Percentiles rank a stretch among this genome's conserved stretches.
Conservation (phyloP, 495 filamentous ascomycete species). For the Tuber calosporum region DNA sequence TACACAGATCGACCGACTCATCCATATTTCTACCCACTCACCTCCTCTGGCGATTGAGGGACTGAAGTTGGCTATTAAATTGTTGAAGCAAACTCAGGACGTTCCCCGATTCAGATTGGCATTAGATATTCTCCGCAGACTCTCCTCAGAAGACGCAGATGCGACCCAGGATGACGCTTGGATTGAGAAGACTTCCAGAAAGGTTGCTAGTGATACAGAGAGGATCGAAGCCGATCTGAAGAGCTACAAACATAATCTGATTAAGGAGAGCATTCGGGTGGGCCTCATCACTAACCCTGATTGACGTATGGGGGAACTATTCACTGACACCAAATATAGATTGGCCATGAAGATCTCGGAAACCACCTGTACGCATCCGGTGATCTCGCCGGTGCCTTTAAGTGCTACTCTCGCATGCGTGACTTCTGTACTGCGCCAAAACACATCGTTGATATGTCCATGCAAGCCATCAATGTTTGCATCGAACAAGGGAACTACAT, state of each 20-base stretch:
- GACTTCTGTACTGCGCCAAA: constrained; percentile 64
- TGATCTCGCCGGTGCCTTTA: constrained; percentile 55
- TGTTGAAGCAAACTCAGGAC: constrained; percentile 74
- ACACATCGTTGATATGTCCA: constrained; percentile 64
- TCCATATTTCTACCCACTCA: constrained; percentile 71
- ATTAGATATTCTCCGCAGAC: constrained; percentile 55
- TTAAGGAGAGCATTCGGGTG: constrained; percentile 95
- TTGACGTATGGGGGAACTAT: background rate
- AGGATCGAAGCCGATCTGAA: constrained; percentile 75
- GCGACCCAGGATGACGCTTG: constrained; percentile 61
- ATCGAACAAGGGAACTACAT: constrained; percentile 64
- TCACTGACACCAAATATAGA: constrained; percentile 45
- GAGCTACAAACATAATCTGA: constrained; percentile 93
- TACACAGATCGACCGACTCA: constrained; percentile 58
- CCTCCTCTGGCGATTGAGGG: constrained; percentile 71
- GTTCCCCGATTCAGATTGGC: constrained; percentile 62
- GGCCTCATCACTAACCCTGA: constrained; percentile 28
- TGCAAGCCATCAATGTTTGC: constrained; percentile 59
- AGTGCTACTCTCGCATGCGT: constrained; percentile 66
- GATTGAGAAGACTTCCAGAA: constrained; percentile 56
- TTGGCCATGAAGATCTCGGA: constrained; percentile 70
- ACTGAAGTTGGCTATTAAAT: constrained; percentile 64
- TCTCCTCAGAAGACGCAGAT: constrained; percentile 61
- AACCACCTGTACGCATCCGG: constrained; percentile 61
- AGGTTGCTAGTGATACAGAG: constrained; percentile 60